Conservation (phyloP, 2,329 filamentous ascomycete species). For the Chaetomiaceae sp. region DNA sequence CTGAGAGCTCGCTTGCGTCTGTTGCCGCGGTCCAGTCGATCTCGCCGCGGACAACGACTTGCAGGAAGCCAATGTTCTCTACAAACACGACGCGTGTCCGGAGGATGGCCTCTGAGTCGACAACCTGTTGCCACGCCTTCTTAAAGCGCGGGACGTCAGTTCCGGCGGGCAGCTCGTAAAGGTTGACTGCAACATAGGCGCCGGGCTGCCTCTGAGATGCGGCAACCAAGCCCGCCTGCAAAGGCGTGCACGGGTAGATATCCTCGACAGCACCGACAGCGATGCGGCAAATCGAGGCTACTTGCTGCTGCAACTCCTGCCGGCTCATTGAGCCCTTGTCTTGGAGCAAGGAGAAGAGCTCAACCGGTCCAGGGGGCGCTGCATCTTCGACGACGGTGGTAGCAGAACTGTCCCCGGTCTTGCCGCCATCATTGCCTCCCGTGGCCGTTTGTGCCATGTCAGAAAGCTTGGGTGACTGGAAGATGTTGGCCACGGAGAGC, state of each 20-base stretch:
- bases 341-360: conserved; percentile 8
- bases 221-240: conserved; percentile 43
- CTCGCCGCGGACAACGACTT: conserved; percentile 20
- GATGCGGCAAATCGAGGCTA: conserved; percentile 32
- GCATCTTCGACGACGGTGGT: background rate
- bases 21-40: conserved; percentile 15
- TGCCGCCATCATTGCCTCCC: background rate
- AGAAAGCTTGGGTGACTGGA: conserved; percentile 19
- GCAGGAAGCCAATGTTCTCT: conserved; percentile 17
- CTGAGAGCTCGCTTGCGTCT: background rate
- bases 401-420: background rate
- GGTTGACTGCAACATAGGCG: conserved; percentile 48
- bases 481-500: conserved; percentile 24
- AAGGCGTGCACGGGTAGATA: conserved; percentile 25
- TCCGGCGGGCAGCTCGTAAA: conserved; percentile 36
- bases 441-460: conserved; percentile 26
- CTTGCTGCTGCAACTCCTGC: conserved; percentile 8
- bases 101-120: conserved; percentile 4
- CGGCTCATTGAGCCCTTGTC: background rate
- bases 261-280: conserved; percentile 40
- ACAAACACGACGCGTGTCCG: conserved; percentile 17
- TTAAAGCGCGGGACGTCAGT: conserved; percentile 16
- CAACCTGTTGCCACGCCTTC: conserved; percentile 14
- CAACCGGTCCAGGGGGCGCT: conserved; percentile 5
- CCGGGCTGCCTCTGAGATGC: conserved; percentile 47